Evolutionary conservation across 2,329 filamentous ascomycete genomes (phyloP).

Genomic region (Alternaria ethzedia): DNA sequence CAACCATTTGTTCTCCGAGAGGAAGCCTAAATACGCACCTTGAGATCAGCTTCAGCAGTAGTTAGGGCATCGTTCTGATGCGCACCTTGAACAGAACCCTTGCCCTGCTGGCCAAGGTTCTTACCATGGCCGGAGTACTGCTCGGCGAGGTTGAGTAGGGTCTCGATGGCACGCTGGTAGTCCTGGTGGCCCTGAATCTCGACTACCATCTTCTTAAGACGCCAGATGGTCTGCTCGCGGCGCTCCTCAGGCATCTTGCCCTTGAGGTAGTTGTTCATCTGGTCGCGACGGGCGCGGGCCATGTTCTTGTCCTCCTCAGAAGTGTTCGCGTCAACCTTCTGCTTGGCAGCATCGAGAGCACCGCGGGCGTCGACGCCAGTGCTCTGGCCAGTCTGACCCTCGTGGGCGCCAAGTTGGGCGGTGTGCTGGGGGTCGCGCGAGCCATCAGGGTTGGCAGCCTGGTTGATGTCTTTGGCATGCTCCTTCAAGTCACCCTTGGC

Average conservation of each 20-base stretch:
- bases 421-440: slow-evolving; percentile 62
- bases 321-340: slow-evolving; percentile 67
- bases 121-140: slow-evolving; percentile 80
- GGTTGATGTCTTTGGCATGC: slow-evolving; percentile 63
- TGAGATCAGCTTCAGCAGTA: slow-evolving; percentile 79
- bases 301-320: slow-evolving; percentile 64
- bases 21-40: slow-evolving; percentile 61
- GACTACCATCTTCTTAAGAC: slow-evolving; percentile 96
- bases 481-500: slow-evolving; percentile 58
- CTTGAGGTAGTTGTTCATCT: slow-evolving; percentile 75
- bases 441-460: slow-evolving; percentile 63
- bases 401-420: slow-evolving; percentile 58
- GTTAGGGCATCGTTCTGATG: slow-evolving; percentile 69
- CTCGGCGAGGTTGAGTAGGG: slow-evolving; percentile 82
- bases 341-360: slow-evolving; percentile 60
- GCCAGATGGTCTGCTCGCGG: slow-evolving; percentile 88
- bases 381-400: slow-evolving; percentile 54
- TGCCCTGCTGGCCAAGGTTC: slow-evolving; percentile 67
- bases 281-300: slow-evolving; percentile 51
- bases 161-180: slow-evolving; percentile 90
- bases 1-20: slow-evolving; percentile 53
- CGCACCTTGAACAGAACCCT: slow-evolving; percentile 74
- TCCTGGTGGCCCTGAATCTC: slow-evolving; percentile 96
- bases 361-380: slow-evolving; percentile 61
- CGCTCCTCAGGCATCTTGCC: slow-evolving; percentile 92